A percentile compares a stretch with the other conserved stretches of the same genome.
Conservation (phyloP, 805 yeast species). For the Metschnikowia santaceciliae region DNA sequence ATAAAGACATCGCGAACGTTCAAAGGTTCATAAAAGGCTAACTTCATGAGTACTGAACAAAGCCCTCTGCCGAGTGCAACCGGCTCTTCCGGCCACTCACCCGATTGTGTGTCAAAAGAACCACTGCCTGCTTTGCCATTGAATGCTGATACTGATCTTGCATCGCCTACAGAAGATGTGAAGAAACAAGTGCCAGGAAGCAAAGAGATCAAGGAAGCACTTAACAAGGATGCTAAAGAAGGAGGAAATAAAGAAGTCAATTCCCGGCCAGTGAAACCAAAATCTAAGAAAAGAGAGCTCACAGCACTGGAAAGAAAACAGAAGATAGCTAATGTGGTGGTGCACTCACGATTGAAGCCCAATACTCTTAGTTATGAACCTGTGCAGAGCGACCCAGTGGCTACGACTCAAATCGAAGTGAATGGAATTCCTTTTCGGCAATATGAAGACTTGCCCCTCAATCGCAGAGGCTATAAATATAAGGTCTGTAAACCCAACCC, state of each 20-base stretch:
- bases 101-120: background rate
- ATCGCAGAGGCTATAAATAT: constrained; percentile 78
- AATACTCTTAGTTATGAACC: constrained; percentile 24
- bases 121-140: background rate
- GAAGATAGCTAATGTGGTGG: constrained; percentile 26
- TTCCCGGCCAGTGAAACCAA: constrained; percentile 25
- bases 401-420: constrained; percentile 13
- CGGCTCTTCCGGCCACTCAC: background rate
- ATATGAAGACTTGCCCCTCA: constrained; percentile 76
- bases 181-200: background rate
- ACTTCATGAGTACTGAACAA: background rate
- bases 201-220: background rate
- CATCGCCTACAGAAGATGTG: background rate
- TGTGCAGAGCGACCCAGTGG: constrained; percentile 10
- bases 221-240: constrained; percentile 11
- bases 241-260: constrained; percentile 12
- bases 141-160: background rate
- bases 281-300: constrained; percentile 18
- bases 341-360: constrained; percentile 36
- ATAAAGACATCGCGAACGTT: background rate
- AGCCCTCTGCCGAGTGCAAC: background rate
- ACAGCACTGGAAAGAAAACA: constrained; percentile 23
- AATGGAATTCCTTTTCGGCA: constrained; percentile 31
- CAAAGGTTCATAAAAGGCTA: background rate
- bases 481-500: constrained; percentile 74